A percentile compares a stretch with the other conserved stretches of the same genome.
These are phyloP conservation scores for Phialophora macrospora DNA, from an alignment of 2,329 filamentous ascomycete genomes.

Conservation along the genomic window DNA sequence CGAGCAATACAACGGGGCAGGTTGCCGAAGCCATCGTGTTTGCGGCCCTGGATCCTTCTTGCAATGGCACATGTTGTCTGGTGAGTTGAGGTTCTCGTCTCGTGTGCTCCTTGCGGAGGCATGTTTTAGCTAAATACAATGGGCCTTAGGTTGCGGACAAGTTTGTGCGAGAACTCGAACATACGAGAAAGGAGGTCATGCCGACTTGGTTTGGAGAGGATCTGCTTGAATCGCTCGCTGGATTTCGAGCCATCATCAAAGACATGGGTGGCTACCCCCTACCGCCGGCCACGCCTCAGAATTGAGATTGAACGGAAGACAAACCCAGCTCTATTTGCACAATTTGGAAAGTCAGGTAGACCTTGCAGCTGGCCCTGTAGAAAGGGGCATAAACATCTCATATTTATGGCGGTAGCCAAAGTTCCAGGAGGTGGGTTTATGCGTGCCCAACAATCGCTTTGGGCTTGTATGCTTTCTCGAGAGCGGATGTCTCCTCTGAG, in stretches of 20 bases:
- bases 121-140: neutral
- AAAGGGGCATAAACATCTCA: neutral
- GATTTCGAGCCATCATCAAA: conserved; percentile 15
- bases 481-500: conserved; percentile 55
- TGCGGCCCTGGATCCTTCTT: conserved; percentile 44
- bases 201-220: conserved; percentile 38
- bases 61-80: conserved; percentile 41
- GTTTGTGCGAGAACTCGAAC: conserved; percentile 38
- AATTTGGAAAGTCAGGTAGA: neutral
- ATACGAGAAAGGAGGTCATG: conserved; percentile 26
- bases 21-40: conserved; percentile 51
- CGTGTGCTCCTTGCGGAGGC: neutral
- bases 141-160: conserved; percentile 19
- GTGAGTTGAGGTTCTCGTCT: conserved; percentile 29
- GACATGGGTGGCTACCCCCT: conserved; percentile 19
- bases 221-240: conserved; percentile 7
- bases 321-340: neutral
- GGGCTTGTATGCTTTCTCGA: conserved; percentile 55
- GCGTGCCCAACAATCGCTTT: conserved; percentile 41
- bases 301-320: neutral
- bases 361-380: neutral
- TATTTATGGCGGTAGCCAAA: neutral
- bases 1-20: conserved; percentile 49
- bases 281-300: conserved; percentile 2
- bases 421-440: neutral